These are phyloP conservation scores for Wickerhamiella sergipiensis DNA, from an alignment of 805 yeast species.

Conservation along the genomic window DNA sequence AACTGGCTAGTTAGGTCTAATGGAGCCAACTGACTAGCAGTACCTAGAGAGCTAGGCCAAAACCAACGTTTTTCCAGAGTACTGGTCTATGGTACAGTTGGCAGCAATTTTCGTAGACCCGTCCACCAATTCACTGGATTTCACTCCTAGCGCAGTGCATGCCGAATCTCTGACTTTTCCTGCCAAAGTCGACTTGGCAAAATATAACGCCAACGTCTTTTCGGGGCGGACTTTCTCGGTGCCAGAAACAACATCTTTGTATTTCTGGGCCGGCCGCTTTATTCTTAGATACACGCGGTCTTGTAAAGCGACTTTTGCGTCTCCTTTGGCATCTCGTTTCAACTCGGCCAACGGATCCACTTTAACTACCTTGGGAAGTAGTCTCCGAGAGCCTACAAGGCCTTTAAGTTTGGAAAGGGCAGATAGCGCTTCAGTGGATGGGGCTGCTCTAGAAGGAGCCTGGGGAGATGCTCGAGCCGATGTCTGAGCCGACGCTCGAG, in stretches of 20 bases:
- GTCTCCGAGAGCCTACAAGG: neutral
- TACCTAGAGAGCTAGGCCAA: neutral
- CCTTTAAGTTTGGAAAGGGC: neutral
- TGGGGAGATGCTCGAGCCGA: too few relatives aligned
- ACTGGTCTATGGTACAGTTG: neutral
- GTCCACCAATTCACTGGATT: neutral
- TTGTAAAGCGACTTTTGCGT: conserved; percentile 19
- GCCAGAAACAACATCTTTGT: conserved; percentile 14
- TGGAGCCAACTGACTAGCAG: neutral
- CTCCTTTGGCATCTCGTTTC: conserved; percentile 27
- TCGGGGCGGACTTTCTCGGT: conserved; percentile 12
- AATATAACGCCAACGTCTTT: conserved; percentile 18
- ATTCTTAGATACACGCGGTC: conserved; percentile 25
- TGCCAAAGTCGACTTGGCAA: conserved; percentile 9
- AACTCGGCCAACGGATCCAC: conserved; percentile 12
- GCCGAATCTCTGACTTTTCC: conserved; percentile 14
- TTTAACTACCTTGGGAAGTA: neutral
- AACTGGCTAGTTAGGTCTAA: too few relatives aligned
- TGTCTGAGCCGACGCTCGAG: too few relatives aligned
- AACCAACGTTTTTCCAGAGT: neutral
- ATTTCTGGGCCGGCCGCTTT: conserved; percentile 14
- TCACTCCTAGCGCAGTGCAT: neutral
- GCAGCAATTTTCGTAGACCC: neutral
- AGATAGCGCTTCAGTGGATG: too few relatives aligned
- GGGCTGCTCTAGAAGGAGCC: too few relatives aligned